Conservation (phyloP, 2,329 filamentous ascomycete species). For the Paecilomyces dactylethromorphus region DNA sequence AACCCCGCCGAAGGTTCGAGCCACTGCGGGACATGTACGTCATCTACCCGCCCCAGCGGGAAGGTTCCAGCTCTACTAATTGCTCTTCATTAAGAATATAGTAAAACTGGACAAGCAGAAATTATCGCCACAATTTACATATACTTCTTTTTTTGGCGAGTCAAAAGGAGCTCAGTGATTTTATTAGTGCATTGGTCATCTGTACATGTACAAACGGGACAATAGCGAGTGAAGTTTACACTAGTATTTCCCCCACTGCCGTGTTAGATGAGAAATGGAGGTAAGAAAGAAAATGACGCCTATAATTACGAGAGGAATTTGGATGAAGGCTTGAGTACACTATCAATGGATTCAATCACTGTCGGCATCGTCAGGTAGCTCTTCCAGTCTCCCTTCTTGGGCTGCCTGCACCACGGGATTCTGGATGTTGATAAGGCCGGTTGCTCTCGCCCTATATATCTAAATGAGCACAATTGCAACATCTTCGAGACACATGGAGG, state of each 20-base stretch:
- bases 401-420: conserved; percentile 70
- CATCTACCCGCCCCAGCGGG: conserved; percentile 6
- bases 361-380: conserved; percentile 52
- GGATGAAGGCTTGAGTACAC: not conserved
- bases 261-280: not conserved
- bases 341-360: conserved; percentile 19
- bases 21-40: conserved; percentile 6
- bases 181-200: too few species aligned
- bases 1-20: conserved; percentile 5
- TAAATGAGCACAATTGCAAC: conserved; percentile 9
- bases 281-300: not conserved
- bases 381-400: conserved; percentile 63
- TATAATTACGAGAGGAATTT: not conserved
- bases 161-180: too few species aligned
- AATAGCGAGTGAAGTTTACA: too few species aligned
- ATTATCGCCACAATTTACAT: too few species aligned
- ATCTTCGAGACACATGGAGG: not conserved
- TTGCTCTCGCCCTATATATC: conserved; percentile 55
- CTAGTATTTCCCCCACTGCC: too few species aligned
- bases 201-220: too few species aligned
- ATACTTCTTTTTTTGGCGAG: too few species aligned
- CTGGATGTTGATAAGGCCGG: conserved; percentile 68
- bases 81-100: too few species aligned
- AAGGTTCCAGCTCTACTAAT: not conserved
- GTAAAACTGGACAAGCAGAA: too few species aligned